These are phyloP conservation scores for Barnettozyma siamensis DNA, from an alignment of 805 yeast species.

Conservation along the genomic window DNA sequence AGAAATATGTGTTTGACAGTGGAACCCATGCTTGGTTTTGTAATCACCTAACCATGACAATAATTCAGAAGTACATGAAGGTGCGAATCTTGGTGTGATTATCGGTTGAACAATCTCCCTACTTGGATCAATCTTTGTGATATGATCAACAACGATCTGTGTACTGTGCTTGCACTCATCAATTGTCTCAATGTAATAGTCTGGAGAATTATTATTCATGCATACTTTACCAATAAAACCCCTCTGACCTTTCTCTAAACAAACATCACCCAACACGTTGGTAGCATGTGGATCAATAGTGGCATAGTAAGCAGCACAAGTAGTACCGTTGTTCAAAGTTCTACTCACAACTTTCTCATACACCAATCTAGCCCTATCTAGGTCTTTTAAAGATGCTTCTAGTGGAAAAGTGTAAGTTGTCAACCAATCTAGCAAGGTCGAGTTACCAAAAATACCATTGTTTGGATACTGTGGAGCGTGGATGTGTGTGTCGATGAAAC, in stretches of 20 bases:
- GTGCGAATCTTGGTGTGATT: constrained; percentile 91
- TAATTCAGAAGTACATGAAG: constrained; percentile 65
- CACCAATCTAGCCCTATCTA: constrained; percentile 49
- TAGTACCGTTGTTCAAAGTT: constrained; percentile 78
- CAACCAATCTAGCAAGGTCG: constrained; percentile 88
- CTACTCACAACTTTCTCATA: constrained; percentile 63
- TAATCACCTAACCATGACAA: constrained; percentile 59
- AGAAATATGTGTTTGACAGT: constrained; percentile 86
- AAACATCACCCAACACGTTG: constrained; percentile 66
- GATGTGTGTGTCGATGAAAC: constrained; percentile 76
- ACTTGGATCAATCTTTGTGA: constrained; percentile 46
- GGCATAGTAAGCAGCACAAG: constrained; percentile 88
- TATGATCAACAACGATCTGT: constrained; percentile 48
- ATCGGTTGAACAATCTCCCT: constrained; percentile 60
- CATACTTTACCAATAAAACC: constrained; percentile 92
- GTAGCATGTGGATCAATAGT: constrained; percentile 79
- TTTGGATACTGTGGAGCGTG: constrained; percentile 86
- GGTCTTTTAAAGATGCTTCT: constrained; percentile 60
- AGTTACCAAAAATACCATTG: constrained; percentile 75
- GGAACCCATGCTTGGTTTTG: constrained; percentile 43
- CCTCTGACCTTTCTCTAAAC: constrained; percentile 67
- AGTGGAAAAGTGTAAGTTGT: constrained; percentile 83
- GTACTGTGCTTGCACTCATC: constrained; percentile 53
- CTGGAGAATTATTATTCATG: constrained; percentile 82
- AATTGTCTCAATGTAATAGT: constrained; percentile 54